phyloP scores from a whole-genome alignment of 805 yeast species.

The Kuraishia borneana region DNA sequence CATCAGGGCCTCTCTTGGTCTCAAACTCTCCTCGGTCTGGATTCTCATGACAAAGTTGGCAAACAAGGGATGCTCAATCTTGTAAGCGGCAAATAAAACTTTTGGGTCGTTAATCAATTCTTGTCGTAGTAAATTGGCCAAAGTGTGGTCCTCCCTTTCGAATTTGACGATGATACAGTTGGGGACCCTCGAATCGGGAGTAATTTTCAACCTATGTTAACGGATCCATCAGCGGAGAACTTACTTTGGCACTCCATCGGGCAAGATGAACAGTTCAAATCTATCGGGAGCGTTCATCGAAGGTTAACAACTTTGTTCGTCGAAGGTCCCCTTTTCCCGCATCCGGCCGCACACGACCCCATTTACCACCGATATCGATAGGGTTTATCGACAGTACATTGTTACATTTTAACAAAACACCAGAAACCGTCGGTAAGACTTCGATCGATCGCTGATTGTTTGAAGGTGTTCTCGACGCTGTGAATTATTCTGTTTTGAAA shows the following conservation, averaged over 20 bases:
- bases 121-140: constrained; percentile 81
- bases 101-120: constrained; percentile 78
- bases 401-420: too few relatives aligned
- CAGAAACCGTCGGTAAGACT: too few relatives aligned
- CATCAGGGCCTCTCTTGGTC: constrained; percentile 82
- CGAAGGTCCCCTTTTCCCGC: too few relatives aligned
- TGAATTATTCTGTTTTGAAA: too few relatives aligned
- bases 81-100: constrained; percentile 95
- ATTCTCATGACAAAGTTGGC: constrained; percentile 91
- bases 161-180: constrained; percentile 88
- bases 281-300: constrained; percentile 99
- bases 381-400: too few relatives aligned
- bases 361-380: too few relatives aligned
- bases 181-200: constrained; percentile 92
- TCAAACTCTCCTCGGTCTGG: constrained; percentile 91
- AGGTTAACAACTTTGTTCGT: too few relatives aligned
- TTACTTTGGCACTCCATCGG: constrained; percentile 94
- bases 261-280: constrained; percentile 89
- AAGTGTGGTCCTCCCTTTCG: constrained; percentile 95
- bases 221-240: constrained; percentile 14
- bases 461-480: too few relatives aligned
- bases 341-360: too few relatives aligned
- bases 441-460: too few relatives aligned
- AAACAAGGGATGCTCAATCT: constrained; percentile 94
- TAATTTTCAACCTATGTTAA: constrained; percentile 51